phyloP scores from a whole-genome alignment of 192 early-diverging fungal species.

The Rhizoclosmatium sp. region DNA sequence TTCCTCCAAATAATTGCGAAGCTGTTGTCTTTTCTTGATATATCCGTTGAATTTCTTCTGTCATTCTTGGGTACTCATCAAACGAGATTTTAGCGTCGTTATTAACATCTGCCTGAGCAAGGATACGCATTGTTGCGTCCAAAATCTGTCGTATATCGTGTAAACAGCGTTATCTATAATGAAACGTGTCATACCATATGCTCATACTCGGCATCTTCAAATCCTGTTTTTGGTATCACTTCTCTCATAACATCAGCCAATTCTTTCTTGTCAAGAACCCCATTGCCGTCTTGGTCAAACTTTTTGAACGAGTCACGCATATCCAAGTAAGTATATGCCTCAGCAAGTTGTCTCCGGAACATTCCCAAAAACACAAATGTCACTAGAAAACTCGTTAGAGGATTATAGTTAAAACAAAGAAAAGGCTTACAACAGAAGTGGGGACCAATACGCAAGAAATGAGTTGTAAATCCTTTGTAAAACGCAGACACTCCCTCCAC shows the following conservation, averaged over 20 bases:
- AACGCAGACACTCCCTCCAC: conserved; percentile 71
- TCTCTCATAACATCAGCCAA: conserved; percentile 43
- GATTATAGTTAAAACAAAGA: background rate
- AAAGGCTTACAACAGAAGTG: conserved; percentile 69
- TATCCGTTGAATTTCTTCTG: conserved; percentile 53
- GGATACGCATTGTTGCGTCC: conserved; percentile 41
- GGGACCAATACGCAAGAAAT: conserved; percentile 80
- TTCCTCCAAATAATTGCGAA: conserved; percentile 23
- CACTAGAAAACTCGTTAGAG: conserved; percentile 40
- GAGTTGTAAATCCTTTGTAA: conserved; percentile 76
- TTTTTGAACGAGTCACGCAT: conserved; percentile 53
- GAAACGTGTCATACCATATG: conserved; percentile 26
- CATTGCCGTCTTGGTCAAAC: conserved; percentile 61
- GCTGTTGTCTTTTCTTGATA: conserved; percentile 40
- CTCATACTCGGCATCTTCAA: conserved; percentile 41
- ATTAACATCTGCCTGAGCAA: conserved; percentile 46
- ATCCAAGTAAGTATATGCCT: conserved; percentile 57
- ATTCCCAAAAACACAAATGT: conserved; percentile 79
- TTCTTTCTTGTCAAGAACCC: conserved; percentile 51
- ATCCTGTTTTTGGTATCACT: conserved; percentile 36
- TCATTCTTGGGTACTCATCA: conserved; percentile 51
- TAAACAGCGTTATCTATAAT: background rate
- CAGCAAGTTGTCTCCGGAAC: conserved; percentile 49
- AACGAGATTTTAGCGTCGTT: conserved; percentile 44
- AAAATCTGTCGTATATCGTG: conserved; percentile 37